Evolutionary conservation across 768 basidiomycete species (phyloP).

Genomic region (Leccinum subgranulosum): DNA sequence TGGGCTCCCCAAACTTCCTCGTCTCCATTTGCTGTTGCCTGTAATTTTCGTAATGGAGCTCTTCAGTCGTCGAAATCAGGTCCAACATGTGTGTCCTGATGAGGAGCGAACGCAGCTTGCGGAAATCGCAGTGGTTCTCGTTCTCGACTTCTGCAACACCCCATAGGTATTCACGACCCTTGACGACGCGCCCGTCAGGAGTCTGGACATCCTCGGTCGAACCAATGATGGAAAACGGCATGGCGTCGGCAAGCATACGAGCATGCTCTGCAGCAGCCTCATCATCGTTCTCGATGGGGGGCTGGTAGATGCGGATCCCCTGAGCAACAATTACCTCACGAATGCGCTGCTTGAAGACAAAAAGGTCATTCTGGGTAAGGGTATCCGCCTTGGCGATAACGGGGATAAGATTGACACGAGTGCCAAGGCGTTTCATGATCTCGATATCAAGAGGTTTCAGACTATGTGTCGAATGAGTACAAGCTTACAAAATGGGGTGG

Average conservation of each 20-base stretch:
- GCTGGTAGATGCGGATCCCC: constrained; percentile 92
- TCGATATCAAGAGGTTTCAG: constrained; percentile 98
- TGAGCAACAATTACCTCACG: constrained; percentile 89
- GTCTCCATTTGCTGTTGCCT: constrained; percentile 99
- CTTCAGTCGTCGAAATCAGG: constrained; percentile 93
- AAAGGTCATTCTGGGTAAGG: constrained; percentile 88
- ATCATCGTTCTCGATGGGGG: constrained; percentile 86
- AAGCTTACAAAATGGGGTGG: background rate
- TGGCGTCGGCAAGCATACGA: constrained; percentile 80
- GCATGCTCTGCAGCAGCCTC: constrained; percentile 87
- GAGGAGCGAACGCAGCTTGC: constrained; percentile 90
- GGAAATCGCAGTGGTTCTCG: constrained; percentile 99
- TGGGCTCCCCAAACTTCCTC: constrained; percentile 96
- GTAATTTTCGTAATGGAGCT: constrained; percentile 97
- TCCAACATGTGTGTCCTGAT: constrained; percentile 99
- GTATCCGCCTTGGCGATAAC: constrained; percentile 98
- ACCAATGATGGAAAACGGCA: constrained; percentile 99
- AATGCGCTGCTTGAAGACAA: constrained; percentile 90
- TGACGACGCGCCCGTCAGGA: constrained; percentile 86
- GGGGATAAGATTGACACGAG: constrained; percentile 96
- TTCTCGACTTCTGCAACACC: constrained; percentile 99
- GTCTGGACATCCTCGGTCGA: constrained; percentile 94
- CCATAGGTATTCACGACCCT: constrained; percentile 98
- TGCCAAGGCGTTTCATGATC: constrained; percentile 99
- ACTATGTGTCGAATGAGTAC: constrained; percentile 28